Base-by-base conservation (phyloP, 2,329 filamentous ascomycete genomes). In the Cucurbitaria berberidis region DNA sequence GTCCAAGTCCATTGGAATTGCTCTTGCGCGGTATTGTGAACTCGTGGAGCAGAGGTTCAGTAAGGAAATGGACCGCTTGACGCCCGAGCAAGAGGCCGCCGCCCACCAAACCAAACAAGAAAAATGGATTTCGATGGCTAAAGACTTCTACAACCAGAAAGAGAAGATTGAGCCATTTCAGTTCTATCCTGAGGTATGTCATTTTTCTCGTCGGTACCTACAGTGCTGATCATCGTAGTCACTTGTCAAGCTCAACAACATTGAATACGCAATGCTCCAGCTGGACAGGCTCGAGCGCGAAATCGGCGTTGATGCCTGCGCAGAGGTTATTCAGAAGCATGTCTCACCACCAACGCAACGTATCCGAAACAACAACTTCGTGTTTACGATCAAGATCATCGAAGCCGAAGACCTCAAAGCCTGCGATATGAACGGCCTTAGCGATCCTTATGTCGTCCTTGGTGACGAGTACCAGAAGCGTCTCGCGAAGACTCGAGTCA, bases 371-470 rank as follows among this genome's bases (percentile, higher is more conserved):
- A 89, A 86, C 58, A 97, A 96, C 72, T 98, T 96, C 72, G 93
- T 97, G 49, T 99, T 99, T 76, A 98, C 95, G 0, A 93, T 99
- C 77, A 99, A 99, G 78, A 93, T 99, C 53, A 93, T 99, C 22
- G 95, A 99, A 76, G 95, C 91, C 8, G 95, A 99, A 76, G 95
- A 99, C 67, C 81, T 99, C 64, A 98, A 98, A 76, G 91, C 95
- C n/a, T 98, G 95, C 72, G 95, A 99, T 75, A 88, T 96, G 64
- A 96, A 90, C 66, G 95, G 95, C 30, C 86, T 89, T 60, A 98
- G 93, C 72, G 95, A 99, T 76, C 95, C 95, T 0, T 99, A 99
- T 69, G 92, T 99, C 26, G 93, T 99, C 15, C 86, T 99, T 59
- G 91, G 93, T 41, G 95, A 99, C 68, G 95, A 99, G 74, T 98